Evolutionary conservation across 2,329 filamentous ascomycete species (phyloP).

Genomic region (Dichotomopilus funicola): DNA sequence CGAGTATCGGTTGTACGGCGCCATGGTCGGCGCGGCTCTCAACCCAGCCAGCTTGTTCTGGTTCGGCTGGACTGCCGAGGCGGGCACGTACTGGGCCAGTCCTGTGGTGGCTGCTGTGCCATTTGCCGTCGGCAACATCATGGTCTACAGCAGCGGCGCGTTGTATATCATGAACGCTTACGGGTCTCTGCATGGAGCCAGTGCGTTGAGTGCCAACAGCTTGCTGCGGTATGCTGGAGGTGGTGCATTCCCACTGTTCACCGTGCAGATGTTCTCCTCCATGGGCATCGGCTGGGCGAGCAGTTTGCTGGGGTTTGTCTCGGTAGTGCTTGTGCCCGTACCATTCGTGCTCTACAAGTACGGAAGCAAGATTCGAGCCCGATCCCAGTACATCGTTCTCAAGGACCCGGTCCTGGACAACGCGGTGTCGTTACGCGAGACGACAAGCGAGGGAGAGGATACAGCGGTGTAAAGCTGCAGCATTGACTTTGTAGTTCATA

Average conservation of each 20-base stretch:
- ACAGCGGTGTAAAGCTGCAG: too few relatives aligned
- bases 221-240: slow-evolving; percentile 7
- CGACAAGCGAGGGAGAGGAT: too few relatives aligned
- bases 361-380: slow-evolving; percentile 4
- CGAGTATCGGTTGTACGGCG: slow-evolving; percentile 9
- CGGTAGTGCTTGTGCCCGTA: slow-evolving; percentile 8
- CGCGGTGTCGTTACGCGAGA: too few relatives aligned
- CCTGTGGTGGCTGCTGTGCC: slow-evolving; percentile 8
- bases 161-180: slow-evolving; percentile 14
- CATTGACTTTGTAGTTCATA: too few relatives aligned
- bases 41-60: slow-evolving; percentile 11
- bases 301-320: slow-evolving; percentile 7
- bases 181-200: slow-evolving; percentile 4
- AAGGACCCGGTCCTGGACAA: not conserved
- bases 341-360: slow-evolving; percentile 13
- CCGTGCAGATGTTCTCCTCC: slow-evolving; percentile 7
- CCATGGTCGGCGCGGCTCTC: slow-evolving; percentile 10
- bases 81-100: slow-evolving; percentile 1
- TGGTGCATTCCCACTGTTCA: slow-evolving; percentile 8
- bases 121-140: slow-evolving; percentile 10
- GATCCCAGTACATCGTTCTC: slow-evolving; percentile 4
- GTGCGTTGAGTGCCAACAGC: slow-evolving; percentile 9
- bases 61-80: slow-evolving; percentile 11
- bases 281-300: slow-evolving; percentile 10
- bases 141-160: slow-evolving; percentile 5